phyloP scores from a whole-genome alignment of 805 yeast species.

The Candida cerambycidarum region DNA sequence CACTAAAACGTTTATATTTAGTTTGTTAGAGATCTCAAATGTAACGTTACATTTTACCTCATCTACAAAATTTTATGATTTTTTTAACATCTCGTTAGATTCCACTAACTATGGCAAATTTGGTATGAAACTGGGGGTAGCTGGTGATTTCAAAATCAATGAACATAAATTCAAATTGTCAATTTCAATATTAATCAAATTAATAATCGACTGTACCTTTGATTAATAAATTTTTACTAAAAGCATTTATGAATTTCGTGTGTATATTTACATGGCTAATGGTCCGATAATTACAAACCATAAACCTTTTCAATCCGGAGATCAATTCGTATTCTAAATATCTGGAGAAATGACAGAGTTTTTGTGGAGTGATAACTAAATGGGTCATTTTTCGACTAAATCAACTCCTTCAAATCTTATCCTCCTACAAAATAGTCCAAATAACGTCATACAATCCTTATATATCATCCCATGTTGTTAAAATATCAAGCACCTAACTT shows the following conservation, averaged over 20 bases:
- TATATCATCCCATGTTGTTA: neutral
- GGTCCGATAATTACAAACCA: neutral
- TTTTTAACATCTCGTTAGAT: neutral
- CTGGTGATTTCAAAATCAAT: neutral
- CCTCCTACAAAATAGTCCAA: too few relatives aligned
- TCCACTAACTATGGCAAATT: neutral
- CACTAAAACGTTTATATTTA: neutral
- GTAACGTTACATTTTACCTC: conserved; percentile 5
- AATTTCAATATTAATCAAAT: too few relatives aligned
- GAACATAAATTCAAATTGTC: neutral
- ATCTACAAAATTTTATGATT: neutral
- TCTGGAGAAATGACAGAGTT: neutral
- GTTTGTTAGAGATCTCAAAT: neutral
- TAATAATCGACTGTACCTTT: too few relatives aligned
- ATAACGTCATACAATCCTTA: too few relatives aligned
- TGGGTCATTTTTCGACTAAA: too few relatives aligned
- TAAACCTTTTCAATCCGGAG: neutral
- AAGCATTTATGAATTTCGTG: too few relatives aligned
- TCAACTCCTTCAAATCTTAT: too few relatives aligned
- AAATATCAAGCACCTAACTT: neutral
- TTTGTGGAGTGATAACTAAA: neutral
- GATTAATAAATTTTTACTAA: too few relatives aligned
- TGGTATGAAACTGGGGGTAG: neutral
- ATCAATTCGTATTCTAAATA: neutral
- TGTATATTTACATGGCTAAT: too few relatives aligned